Evolutionary conservation across 306 rosid genomes (phyloP), one percentile per base, ranked within the genome.

Genomic region (Gynostemma pentaphyllum): DNA sequence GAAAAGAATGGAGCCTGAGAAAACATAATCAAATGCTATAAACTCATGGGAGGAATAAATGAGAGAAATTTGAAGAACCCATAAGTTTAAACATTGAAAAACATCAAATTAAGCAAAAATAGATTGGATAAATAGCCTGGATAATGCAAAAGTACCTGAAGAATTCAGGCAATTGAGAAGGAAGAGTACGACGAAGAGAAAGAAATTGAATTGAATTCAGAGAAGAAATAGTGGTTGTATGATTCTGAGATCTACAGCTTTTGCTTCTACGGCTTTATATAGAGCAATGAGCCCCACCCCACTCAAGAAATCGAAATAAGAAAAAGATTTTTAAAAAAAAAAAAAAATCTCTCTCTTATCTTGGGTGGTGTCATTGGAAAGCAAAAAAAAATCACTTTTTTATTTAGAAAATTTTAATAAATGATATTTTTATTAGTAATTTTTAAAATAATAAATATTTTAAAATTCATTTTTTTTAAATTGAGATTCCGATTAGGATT

Each of bases 61-160:
- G 39, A 36, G 45, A 67, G n/a, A 65, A 78, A 61, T 64, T 34
- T 55, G 51, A 22, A 39, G 70, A 62, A 41, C 62, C 62, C 72
- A 68, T 9, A 42, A 70, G 53, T 53, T 24, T 57, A 0, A 2
- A 11, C 29, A 10, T n/a, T 7, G 21, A 53, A 53, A 53, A 4
- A 53, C 39, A 27, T 37, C 5, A 27, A 53, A 1, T 5, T 13
- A 0, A 18, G 9, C 5, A 14, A 4, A 29, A 55, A n/a, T 21
- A 55, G 45, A 56, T 19, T 16, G 0, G 9, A 59, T 6, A 0
- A 23, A 54, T 18, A 21, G 30, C 48, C 6, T 37, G 32, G 19
- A 6, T 59, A 59, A 36, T 59, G 32, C 18, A 6, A 11, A 21
- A 37, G 26, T 39, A 37, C 65, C 65, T 11, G 65, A 60, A 60